Base-by-base conservation (phyloP, 345 rosid species). In the Gynandropsis gynandra region DNA sequence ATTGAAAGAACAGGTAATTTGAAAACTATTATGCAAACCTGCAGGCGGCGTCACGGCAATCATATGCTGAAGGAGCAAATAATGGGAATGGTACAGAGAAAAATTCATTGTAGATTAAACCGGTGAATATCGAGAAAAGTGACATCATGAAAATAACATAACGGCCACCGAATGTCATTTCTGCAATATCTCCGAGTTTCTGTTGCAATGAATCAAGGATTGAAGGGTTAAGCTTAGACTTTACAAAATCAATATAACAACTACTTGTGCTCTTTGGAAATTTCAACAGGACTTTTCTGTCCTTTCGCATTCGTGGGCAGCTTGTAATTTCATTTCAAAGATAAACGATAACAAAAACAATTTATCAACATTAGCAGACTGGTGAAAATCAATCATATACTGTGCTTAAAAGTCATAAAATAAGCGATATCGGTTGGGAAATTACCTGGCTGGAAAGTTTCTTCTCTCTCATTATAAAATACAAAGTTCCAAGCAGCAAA, bases 81-180 rank as follows among this genome's bases (percentile, higher is more conserved):
- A 92, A 63, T 70, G 80, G 85, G 55, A 79, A 88, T 52, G 99
- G 97, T 24, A 88, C 84, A 1, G 97, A 92, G 81, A 92, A 92
- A 79, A 92, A 83, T 74, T 92, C 98, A 43, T 92, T 92, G 73
- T 92, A 92, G 68, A 92, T 79, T 57, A 92, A 54, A 38, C 98
- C 98, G 32, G 98, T 85, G 74, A 76, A 92, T 56, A 92, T 85
- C 42, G 98, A 92, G 74, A 92, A 88, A 56, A 87, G 63, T 41
- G 99, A 56, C 98, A 92, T 92, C 94, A 92, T 68, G 74, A 92
- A 0, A 46, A 92, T 83, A 62, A 85, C 95, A 50, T 92, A 92
- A 62, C 97, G 99, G 31, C 98, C 97, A 54, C 97, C 98, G 68
- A 92, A 92, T 35, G 89, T 72, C 98, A 92, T 87, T 59, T 87